Conservation (phyloP, 768 basidiomycete genomes). For the Chiua virens region DNA sequence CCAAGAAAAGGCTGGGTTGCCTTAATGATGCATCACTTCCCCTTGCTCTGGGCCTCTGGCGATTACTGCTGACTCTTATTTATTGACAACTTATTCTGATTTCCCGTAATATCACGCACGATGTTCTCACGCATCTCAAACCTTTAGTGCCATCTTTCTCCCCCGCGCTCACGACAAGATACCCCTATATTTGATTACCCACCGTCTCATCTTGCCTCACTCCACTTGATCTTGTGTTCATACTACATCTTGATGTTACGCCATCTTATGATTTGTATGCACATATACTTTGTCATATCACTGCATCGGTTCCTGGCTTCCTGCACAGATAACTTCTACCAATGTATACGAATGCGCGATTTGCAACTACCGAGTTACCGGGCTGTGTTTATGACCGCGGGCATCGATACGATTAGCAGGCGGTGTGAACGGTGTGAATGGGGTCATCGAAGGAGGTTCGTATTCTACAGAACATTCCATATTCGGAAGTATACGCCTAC, state of each 20-base stretch:
- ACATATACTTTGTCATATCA: conserved; percentile 20
- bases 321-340: conserved; percentile 9
- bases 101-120: conserved; percentile 23
- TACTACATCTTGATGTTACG: conserved; percentile 16
- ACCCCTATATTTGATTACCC: conserved; percentile 37
- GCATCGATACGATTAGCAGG: conserved; percentile 16
- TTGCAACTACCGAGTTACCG: conserved; percentile 9
- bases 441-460: background rate
- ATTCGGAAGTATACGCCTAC: conserved; percentile 20
- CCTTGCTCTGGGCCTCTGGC: conserved; percentile 11
- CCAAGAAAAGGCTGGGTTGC: conserved; percentile 48
- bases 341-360: conserved; percentile 12
- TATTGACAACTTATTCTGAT: conserved; percentile 13
- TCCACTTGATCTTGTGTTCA: conserved; percentile 7
- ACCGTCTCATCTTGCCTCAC: conserved; percentile 13
- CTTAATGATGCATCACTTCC: conserved; percentile 21
- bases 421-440: conserved; percentile 11
- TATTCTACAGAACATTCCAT: conserved; percentile 29
- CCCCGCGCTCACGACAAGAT: conserved; percentile 22
- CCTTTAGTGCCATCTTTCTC: conserved; percentile 13
- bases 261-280: conserved; percentile 32
- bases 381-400: conserved; percentile 11
- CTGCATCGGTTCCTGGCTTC: conserved; percentile 1
- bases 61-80: conserved; percentile 22
- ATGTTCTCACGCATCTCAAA: conserved; percentile 18